Evolutionary conservation across 805 yeast genomes (phyloP), one percentile per base, ranked within the genome.

Genomic region (Lachancea sp.): DNA sequence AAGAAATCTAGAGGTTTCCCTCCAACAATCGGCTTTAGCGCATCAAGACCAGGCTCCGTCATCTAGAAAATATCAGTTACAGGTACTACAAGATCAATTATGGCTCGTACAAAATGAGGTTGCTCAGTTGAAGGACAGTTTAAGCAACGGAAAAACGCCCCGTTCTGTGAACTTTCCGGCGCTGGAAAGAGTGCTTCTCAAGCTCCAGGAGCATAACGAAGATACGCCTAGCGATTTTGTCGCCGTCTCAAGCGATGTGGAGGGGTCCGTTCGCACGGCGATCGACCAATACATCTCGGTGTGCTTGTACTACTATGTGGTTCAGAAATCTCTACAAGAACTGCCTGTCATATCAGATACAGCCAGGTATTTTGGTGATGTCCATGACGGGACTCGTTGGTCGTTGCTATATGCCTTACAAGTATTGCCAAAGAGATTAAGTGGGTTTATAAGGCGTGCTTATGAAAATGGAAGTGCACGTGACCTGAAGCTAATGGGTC

Each of bases 381-480:
- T 55, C 6, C 25, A 41, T 6, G 41, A 37, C 33, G 51, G 62
- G n/a, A 45, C 40, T 8, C 29, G 40, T 9, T 51, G 50, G 38
- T 52, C 56, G n/a, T 22, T 53, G 3, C 42, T 55, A 2, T 58
- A 58, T 41, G 47, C 51, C 2, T 31, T 60, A 20, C 65, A 60
- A 42, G 52, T 55, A 10, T 42, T 53, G 18, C 54, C 49, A 9
- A 30, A 35, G 16, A 33, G 41, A 13, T 20, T 25, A 5, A 19
- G 38, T 12, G 16, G 15, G 9, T 16, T 11, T 8, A 16, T 15
- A 5, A 32, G 35, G 17, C 9, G 19, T 5, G 31, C 31, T 29
- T 16, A 16, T 15, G 18, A 5, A 4, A 22, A 8, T 8, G 25
- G 25, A 6, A 22, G 8, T 8, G 19, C 33, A 19, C 42, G 26